Evolutionary conservation across 1,139 yeast species (phyloP).

Genomic region (Suhomyces ambrosiae): DNA sequence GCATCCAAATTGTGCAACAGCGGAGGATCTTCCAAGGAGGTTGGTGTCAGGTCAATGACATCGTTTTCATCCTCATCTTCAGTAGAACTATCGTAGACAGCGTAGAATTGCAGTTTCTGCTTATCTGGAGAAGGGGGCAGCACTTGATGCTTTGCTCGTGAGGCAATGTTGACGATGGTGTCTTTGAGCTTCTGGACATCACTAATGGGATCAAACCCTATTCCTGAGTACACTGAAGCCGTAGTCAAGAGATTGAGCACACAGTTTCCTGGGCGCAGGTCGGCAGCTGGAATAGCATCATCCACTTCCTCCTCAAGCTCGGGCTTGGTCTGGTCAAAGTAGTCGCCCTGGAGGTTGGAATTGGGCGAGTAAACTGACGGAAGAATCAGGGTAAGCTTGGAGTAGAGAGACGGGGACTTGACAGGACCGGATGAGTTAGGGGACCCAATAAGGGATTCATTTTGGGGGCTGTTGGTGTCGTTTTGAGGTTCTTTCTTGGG

Average conservation of each 20-base stretch:
- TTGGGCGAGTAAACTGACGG: constrained; percentile 7
- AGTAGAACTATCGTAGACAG: constrained; percentile 13
- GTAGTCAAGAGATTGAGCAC: constrained; percentile 21
- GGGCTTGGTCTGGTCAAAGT: constrained; percentile 2
- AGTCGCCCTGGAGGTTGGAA: constrained; percentile 4
- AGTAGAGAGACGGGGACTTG: constrained; percentile 11
- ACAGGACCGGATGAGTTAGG: too few relatives aligned
- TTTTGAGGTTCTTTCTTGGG: too few relatives aligned
- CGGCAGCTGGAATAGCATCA: constrained; percentile 24
- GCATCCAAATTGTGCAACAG: background rate
- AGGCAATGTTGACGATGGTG: constrained; percentile 8
- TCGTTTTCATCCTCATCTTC: constrained; percentile 6
- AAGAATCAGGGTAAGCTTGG: constrained; percentile 14
- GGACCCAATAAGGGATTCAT: too few relatives aligned
- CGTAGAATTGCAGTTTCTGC: constrained; percentile 14
- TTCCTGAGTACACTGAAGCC: constrained; percentile 22
- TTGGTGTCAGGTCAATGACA: background rate
- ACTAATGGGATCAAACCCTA: constrained; percentile 12
- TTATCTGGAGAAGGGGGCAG: constrained; percentile 3
- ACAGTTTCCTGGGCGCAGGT: constrained; percentile 21
- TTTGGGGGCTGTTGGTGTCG: background rate
- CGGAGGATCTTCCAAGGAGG: background rate
- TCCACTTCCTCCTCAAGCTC: constrained; percentile 25
- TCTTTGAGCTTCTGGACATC: constrained; percentile 10
- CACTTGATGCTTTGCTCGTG: constrained; percentile 4